Evolutionary conservation across 352 stramenopile genomes (phyloP).

Genomic region (Globisporangium mamillatum): DNA sequence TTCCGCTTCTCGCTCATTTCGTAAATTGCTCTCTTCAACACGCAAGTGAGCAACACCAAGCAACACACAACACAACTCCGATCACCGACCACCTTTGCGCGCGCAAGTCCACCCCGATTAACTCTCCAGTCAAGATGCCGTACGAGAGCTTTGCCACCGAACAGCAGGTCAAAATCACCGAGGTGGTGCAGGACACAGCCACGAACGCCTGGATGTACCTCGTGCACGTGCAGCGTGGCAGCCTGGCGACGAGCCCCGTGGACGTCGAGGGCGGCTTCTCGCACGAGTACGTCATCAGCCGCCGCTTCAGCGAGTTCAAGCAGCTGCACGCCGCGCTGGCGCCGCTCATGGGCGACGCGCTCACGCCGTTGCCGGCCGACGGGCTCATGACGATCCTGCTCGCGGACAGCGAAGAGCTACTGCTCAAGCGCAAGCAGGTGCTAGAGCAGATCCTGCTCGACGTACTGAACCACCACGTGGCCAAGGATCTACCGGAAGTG

Average conservation of each 20-base stretch:
- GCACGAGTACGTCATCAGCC: slow-evolving; percentile 65
- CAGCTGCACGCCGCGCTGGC: slow-evolving; percentile 53
- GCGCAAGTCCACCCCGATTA: not conserved
- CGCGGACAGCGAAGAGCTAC: slow-evolving; percentile 61
- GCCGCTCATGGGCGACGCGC: slow-evolving; percentile 54
- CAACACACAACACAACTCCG: not conserved
- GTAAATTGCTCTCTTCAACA: slow-evolving; percentile 17
- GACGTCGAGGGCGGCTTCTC: slow-evolving; percentile 38
- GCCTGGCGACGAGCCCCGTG: slow-evolving; percentile 21
- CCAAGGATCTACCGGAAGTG: slow-evolving; percentile 65
- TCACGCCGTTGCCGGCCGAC: slow-evolving; percentile 62
- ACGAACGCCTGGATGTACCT: slow-evolving; percentile 73
- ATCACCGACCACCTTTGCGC: not conserved
- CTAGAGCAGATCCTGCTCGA: slow-evolving; percentile 54
- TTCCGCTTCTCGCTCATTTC: slow-evolving; percentile 22
- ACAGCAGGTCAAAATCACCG: slow-evolving; percentile 61
- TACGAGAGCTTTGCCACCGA: slow-evolving; percentile 78
- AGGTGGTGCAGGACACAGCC: slow-evolving; percentile 62
- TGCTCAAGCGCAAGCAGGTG: slow-evolving; percentile 58
- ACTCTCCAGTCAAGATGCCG: slow-evolving; percentile 34
- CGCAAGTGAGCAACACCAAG: not conserved
- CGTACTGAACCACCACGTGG: slow-evolving; percentile 54
- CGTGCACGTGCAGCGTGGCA: slow-evolving; percentile 56
- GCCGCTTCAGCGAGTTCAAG: slow-evolving; percentile 79
- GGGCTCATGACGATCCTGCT: slow-evolving; percentile 73